These are phyloP conservation scores for Penicillium malachiteum DNA, from an alignment of 495 filamentous ascomycete genomes.

Conservation along the genomic window DNA sequence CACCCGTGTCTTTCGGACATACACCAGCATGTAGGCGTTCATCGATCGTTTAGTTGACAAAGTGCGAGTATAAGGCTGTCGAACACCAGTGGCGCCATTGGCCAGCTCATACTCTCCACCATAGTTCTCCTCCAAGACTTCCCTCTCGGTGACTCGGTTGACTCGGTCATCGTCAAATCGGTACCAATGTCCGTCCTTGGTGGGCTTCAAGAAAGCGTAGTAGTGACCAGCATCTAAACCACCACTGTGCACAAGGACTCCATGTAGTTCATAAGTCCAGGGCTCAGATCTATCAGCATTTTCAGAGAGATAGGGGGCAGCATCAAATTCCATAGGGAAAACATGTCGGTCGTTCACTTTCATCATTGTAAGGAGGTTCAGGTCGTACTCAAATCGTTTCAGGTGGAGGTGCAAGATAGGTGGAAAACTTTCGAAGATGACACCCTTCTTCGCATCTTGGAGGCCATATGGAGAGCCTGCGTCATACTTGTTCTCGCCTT, in stretches of 20 bases:
- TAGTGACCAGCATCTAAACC: constrained; percentile 99
- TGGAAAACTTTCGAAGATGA: constrained; percentile 94
- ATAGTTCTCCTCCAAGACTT: constrained; percentile 95
- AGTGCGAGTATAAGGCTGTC: constrained; percentile 66
- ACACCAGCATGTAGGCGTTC: constrained; percentile 97
- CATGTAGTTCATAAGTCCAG: constrained; percentile 89
- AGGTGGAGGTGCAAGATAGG: constrained; percentile 93
- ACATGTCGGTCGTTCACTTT: constrained; percentile 99
- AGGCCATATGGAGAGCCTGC: constrained; percentile 84
- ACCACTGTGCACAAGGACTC: constrained; percentile 93
- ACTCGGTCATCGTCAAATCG: constrained; percentile 97
- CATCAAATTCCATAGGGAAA: constrained; percentile 92
- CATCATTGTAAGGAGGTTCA: constrained; percentile 94
- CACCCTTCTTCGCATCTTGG: constrained; percentile 95
- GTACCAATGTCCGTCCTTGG: constrained; percentile 90
- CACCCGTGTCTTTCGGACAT: constrained; percentile 80
- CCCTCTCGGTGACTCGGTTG: constrained; percentile 84
- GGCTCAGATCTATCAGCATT: constrained; percentile 85
- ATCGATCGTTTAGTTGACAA: constrained; percentile 70
- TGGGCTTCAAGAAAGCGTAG: constrained; percentile 94
- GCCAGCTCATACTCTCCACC: constrained; percentile 76
- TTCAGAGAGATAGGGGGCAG: constrained; percentile 79
- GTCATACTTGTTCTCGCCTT: constrained; percentile 98
- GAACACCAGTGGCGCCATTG: constrained; percentile 57
- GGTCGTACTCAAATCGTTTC: constrained; percentile 97